Conservation (phyloP, 768 basidiomycete species). For the Podaxis sp. region DNA sequence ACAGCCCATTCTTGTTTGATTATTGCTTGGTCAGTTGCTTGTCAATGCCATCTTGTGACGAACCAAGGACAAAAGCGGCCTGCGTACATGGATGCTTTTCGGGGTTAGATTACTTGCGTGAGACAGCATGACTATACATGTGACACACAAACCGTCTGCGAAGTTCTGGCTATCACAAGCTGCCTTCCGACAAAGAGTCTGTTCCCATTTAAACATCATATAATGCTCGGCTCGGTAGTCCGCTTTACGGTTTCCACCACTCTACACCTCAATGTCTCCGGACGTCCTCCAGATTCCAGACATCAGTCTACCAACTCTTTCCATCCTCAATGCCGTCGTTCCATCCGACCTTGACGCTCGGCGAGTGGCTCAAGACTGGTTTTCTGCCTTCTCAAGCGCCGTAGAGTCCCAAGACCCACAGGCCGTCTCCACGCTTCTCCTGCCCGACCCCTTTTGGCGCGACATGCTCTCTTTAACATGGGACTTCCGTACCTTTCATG, state of each 20-base stretch:
- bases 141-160: too few relatives aligned
- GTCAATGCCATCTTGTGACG: too few relatives aligned
- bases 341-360: conserved; percentile 23
- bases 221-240: neutral
- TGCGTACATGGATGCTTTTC: too few relatives aligned
- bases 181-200: too few relatives aligned
- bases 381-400: conserved; percentile 22
- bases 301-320: conserved; percentile 27
- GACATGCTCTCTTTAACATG: conserved; percentile 54
- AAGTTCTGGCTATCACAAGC: too few relatives aligned
- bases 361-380: conserved; percentile 27
- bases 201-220: conserved; percentile 3
- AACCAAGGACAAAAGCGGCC: too few relatives aligned
- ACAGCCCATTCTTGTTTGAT: too few relatives aligned
- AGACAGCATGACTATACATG: too few relatives aligned
- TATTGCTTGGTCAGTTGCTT: too few relatives aligned
- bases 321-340: conserved; percentile 23
- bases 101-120: too few relatives aligned
- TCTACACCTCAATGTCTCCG: neutral
- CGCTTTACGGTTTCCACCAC: neutral
- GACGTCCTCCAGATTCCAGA: conserved; percentile 4
- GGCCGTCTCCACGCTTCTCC: conserved; percentile 20
- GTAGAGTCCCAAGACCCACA: conserved; percentile 18
- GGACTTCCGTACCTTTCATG: conserved; percentile 50
- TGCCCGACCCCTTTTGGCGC: conserved; percentile 39